Conservation (phyloP, 2,329 filamentous ascomycete species). For the Pseudocercospora macadamiae region DNA sequence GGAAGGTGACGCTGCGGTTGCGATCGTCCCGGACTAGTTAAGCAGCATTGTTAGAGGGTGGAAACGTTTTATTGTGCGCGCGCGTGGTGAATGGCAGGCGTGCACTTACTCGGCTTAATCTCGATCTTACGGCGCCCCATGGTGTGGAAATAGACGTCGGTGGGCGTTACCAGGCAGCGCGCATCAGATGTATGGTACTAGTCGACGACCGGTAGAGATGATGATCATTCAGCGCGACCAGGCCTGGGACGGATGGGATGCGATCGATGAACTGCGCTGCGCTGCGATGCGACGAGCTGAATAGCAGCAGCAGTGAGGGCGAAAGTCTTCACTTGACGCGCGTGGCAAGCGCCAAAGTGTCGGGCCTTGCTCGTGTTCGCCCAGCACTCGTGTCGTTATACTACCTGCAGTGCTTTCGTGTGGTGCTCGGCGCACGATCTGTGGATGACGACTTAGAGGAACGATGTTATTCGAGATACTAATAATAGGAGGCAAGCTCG, state of each 20-base stretch:
- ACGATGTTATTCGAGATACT: neutral
- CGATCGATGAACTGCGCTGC: neutral
- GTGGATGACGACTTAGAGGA: neutral
- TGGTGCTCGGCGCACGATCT: neutral
- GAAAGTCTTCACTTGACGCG: neutral
- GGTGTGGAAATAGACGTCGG: slow-evolving; percentile 28
- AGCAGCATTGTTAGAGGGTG: neutral
- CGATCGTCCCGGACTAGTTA: slow-evolving; percentile 28
- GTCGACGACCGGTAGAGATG: neutral
- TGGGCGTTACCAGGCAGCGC: slow-evolving; percentile 13
- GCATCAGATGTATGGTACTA: neutral
- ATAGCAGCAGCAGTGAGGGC: neutral
- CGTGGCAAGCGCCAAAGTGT: neutral
- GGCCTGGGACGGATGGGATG: neutral
- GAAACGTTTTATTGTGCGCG: neutral
- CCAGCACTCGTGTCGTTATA: neutral
- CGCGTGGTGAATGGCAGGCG: neutral
- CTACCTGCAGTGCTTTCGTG: neutral
- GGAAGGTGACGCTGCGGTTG: slow-evolving; percentile 65
- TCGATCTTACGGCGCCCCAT: slow-evolving; percentile 99
- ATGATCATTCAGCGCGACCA: neutral
- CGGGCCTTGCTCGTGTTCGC: neutral
- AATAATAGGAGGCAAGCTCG: neutral
- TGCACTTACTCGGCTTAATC: slow-evolving; percentile 69
- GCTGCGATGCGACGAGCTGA: neutral